Base-by-base conservation (phyloP, 352 stramenopile genomes). In the Lagenidium sp. region DNA sequence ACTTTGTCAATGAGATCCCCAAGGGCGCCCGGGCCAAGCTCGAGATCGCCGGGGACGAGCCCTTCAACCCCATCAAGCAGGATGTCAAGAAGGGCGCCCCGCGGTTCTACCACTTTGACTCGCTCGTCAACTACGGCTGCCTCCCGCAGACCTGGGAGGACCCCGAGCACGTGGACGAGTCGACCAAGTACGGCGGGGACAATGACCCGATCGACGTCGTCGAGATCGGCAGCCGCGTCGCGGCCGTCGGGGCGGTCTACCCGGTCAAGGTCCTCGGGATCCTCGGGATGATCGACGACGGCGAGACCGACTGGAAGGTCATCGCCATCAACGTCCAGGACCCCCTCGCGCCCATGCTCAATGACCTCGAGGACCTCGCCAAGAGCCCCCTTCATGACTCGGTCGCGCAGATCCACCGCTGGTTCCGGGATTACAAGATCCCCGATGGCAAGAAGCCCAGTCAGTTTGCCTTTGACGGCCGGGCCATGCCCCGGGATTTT, bases 371-470 rank as follows among this genome's bases (percentile, higher is more conserved):
- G 23, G 95, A 93, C 41, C 60, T 92, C 3, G 55, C 60, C 34
- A 76, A 89, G 55, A 80, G 79, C 25, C 64, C 66, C 19, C 54
- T 86, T 38, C 67, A 83, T n/a, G 63, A 95, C 53, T 57, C 73
- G 12, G 68, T 96, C 20, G 38, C 59, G 4, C 45, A 75, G 16
- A 64, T 87, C 40, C 75, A 95, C 52, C 87, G 94, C 60, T 99
- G 96, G 96, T 98, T 99, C 75, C 77, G 96, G 38, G 97, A 98
- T 91, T 99, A 99, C 81, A 99, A 99, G 76, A 98, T 98, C 47
- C 96, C 97, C 15, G 96, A 99, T 69, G 96, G 97, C 42, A 99
- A 99, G 77, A 95, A 95, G 12, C 74, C 97, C 15, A 99, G 98
- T 70, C 78, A 82, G 37, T 99, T 99, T 67, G 96, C 96, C 41